Conservation (phyloP, 176 grass and related monocot species). For the Coix lacrymajobi region DNA sequence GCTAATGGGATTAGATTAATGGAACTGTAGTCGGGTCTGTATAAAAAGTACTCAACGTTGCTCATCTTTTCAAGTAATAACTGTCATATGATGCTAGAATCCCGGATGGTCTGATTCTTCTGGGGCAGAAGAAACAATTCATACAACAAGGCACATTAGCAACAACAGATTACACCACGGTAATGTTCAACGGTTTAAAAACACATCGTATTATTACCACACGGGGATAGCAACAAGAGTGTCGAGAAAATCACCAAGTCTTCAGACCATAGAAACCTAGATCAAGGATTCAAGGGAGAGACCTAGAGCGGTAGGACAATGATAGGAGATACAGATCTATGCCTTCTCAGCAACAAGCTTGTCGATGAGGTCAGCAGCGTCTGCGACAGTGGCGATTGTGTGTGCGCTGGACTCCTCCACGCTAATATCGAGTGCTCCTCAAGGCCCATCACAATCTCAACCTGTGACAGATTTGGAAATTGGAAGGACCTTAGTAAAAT, state of each 20-base stretch:
- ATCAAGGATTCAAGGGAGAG: neutral
- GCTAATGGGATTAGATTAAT: neutral
- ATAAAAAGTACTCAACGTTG: neutral
- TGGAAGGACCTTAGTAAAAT: neutral
- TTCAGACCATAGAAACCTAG: neutral
- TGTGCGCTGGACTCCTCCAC: conserved; percentile 61
- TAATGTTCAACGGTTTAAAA: conserved; percentile 10
- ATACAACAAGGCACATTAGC: conserved; percentile 8
- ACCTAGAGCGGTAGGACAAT: neutral
- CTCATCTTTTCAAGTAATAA: neutral
- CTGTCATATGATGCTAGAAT: neutral
- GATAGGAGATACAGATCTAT: neutral
- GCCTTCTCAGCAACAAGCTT: conserved; percentile 22
- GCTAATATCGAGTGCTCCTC: conserved; percentile 53
- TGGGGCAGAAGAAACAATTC: neutral
- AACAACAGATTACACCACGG: neutral
- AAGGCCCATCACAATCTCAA: conserved; percentile 73
- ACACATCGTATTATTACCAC: conserved; percentile 33
- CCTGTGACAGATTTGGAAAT: conserved; percentile 16
- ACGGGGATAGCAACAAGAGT: neutral
- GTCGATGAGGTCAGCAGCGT: conserved; percentile 50
- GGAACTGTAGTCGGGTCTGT: neutral
- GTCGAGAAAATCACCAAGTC: conserved; percentile 3
- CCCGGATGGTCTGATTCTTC: neutral
- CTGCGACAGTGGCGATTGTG: conserved; percentile 43